Percentiles rank a stretch among this genome's conserved stretches.
Conservation (phyloP, 148 eudicot species). For the Dianthus caryophyllus region DNA sequence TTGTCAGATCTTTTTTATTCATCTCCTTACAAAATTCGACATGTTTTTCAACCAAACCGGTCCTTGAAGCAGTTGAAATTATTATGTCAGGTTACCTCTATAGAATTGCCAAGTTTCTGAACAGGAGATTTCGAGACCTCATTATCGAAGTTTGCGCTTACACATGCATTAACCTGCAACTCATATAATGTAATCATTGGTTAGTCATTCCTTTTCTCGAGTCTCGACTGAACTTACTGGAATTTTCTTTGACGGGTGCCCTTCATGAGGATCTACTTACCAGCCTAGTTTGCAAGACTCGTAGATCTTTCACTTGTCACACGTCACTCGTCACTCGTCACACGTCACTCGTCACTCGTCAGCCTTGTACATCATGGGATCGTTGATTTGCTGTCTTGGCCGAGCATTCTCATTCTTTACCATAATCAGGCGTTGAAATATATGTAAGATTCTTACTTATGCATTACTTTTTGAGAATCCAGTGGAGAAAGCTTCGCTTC, state of each 20-base stretch:
- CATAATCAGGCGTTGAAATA: too few relatives aligned
- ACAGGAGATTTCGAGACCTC: not conserved
- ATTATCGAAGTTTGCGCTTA: too few relatives aligned
- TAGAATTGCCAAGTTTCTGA: too few relatives aligned
- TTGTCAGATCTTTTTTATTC: too few relatives aligned
- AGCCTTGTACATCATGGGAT: not conserved
- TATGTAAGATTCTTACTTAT: too few relatives aligned
- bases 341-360: too few relatives aligned
- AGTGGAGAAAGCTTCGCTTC: slow-evolving; percentile 45
- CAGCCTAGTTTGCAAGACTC: not conserved
- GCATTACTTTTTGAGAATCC: slow-evolving; percentile 29
- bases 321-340: too few relatives aligned
- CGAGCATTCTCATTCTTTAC: not conserved
- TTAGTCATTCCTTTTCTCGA: not conserved
- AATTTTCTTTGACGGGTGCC: not conserved
- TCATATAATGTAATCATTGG: not conserved
- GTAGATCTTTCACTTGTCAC: not conserved
- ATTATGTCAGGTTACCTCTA: too few relatives aligned
- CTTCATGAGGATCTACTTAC: not conserved
- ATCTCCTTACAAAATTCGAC: too few relatives aligned
- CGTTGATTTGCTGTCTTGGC: not conserved
- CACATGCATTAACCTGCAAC: too few relatives aligned
- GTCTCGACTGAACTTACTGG: not conserved
- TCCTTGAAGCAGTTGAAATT: too few relatives aligned
- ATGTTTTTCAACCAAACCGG: too few relatives aligned